These are phyloP conservation scores for Populus davidiana DNA, from an alignment of 345 rosid genomes.

Conservation along the genomic window DNA sequence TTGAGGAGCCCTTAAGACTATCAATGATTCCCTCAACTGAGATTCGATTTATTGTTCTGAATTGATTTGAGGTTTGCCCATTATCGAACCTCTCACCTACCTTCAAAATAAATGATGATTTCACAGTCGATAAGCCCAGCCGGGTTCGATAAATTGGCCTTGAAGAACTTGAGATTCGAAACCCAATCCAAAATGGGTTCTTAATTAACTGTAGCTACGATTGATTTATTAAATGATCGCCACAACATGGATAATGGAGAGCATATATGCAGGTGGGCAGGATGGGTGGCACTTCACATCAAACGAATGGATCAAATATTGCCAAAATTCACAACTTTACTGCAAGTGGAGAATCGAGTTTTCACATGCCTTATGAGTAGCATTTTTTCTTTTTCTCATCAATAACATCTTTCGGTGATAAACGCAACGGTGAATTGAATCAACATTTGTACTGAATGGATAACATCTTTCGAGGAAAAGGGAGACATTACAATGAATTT, in stretches of 20 bases:
- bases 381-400: not conserved
- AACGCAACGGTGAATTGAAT: conserved; percentile 8
- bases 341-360: conserved; percentile 9
- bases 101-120: not conserved
- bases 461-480: conserved; percentile 2
- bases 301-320: not conserved
- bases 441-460: not conserved
- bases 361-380: conserved; percentile 11
- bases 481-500: not conserved
- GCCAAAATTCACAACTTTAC: not conserved
- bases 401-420: conserved; percentile 25
- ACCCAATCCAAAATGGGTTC: no score
- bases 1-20: not conserved
- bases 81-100: not conserved
- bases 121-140: no score
- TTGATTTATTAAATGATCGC: no score
- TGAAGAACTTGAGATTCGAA: no score
- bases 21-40: not conserved
- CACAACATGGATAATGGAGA: no score
- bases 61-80: not conserved
- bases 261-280: no score
- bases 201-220: no score
- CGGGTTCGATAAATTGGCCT: no score
- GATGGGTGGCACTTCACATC: not conserved
- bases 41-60: not conserved